Base-by-base conservation (phyloP, 805 yeast genomes). In the Alloascoidea hylecoeti region DNA sequence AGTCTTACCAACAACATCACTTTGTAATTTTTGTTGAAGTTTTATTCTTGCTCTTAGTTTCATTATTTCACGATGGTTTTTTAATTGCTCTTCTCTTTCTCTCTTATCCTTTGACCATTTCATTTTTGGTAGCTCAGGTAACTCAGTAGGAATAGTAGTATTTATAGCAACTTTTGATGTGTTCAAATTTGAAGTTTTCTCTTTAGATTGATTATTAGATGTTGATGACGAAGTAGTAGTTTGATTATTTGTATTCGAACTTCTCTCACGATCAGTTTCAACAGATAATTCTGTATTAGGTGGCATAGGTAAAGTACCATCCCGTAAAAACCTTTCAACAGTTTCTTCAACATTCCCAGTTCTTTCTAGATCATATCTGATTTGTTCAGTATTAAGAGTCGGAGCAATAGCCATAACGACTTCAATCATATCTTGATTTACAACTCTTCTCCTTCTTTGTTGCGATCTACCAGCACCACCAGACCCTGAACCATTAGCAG, bases 391-490 rank as follows among this genome's bases (percentile, higher is more conserved):
- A 1, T 81, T 64, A 19, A 83, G 59, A 15, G 64, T 63, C 3
- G 96, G 96, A 0, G 86, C 95, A 39, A 89, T 64, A 33, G 85
- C 75, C 47, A 75, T 81, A 2, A 89, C 96, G 0, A 82, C 77
- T 44, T 80, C 92, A 34, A 89, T 66, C 97, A 89, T 89, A 35
- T 44, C 54, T 12, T 50, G 51, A 6, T 57, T 57, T 14, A 60
- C 60, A 4, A 49, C 49, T 3, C 63, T 47, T 15, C 45, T 42
- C 13, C 30, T 9, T 23, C 30, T 23, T 23, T n/a, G 9, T 9
- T 9, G 9, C n/a, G 9, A n/a, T 23, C 30, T 23, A n/a, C 30
- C 30, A 23, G 30, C 30, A 23, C 30, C 30, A n/a, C 30, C 30
- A 23, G 30, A 9, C 9, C 30, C 30, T 9, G n/a, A 9, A 23